Evolutionary conservation across 2,329 filamentous ascomycete species (phyloP), one percentile per base, ranked within the genome.

Genomic region (Pyrenochaeta sp.): DNA sequence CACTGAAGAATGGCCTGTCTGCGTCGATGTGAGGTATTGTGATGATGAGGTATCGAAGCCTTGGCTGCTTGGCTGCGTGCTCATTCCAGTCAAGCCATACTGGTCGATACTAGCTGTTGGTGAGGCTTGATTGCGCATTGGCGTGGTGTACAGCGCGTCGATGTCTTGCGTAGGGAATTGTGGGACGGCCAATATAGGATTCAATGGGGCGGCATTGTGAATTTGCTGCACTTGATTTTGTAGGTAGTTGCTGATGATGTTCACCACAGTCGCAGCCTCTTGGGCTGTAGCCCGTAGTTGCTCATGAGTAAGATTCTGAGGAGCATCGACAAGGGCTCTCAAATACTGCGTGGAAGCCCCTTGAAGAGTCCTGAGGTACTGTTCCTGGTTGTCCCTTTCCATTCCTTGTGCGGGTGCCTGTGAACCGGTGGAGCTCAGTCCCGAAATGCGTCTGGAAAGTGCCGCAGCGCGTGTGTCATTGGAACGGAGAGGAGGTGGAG

Each of bases 41-140:
- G 53, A 56, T n/a, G 53, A 35, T 6, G 32, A 11, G 10, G 39
- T 14, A 14, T 48, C 33, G 9, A 44, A 36, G 2, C 17, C 30
- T 11, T 47, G 35, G 7, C 18, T 45, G 41, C 53, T 56, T 21
- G 44, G 32, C 15, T 49, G 44, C 3, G 49, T 51, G n/a, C 48
- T 56, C 27, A 45, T 49, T n/a, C 21, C 17, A 11, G 45, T 17
- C 14, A 41, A 23, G 29, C 6, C 15, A 30, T 32, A 6, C 15
- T 40, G 27, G 3, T 29, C 35, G 10, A 32, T 49, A 15, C n/a
- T n/a, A 29, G 40, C 3, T 3, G 17, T 3, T 30, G 14, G 46
- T 6, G 29, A 32, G n/a, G 15, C 18, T 15, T 30, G 42, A 17
- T 37, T 7, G 6, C 42, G 46, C n/a, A 17, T 5, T 36, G 35